Evolutionary conservation across 225 moss, liverwort and hornwort genomes (phyloP).

Genomic region (Thuidium tamariscinum): DNA sequence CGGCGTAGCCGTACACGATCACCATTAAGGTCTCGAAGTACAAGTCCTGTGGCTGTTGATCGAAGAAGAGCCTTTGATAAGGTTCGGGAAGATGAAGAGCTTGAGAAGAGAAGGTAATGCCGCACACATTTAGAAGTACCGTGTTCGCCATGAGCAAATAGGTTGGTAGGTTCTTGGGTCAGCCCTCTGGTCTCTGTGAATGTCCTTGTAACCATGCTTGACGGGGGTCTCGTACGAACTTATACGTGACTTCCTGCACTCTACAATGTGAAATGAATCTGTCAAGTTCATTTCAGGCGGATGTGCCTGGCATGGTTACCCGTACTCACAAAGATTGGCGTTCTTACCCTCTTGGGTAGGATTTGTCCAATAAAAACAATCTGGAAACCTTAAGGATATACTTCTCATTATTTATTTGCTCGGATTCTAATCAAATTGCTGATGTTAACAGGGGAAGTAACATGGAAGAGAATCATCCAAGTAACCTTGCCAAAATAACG

Average conservation of each 20-base stretch:
- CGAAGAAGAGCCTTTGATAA: slow-evolving; percentile 68
- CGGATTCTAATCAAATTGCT: slow-evolving; percentile 61
- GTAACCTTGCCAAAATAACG: slow-evolving; percentile 51
- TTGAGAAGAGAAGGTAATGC: slow-evolving; percentile 74
- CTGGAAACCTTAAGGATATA: slow-evolving; percentile 53
- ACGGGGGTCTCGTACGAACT: background rate
- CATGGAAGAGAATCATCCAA: slow-evolving; percentile 68
- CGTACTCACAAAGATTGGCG: slow-evolving; percentile 22
- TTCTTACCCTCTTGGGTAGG: slow-evolving; percentile 21
- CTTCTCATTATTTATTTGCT: slow-evolving; percentile 44
- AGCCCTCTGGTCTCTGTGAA: slow-evolving; percentile 33
- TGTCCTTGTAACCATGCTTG: slow-evolving; percentile 39
- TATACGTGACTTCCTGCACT: background rate
- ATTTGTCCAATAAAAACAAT: slow-evolving; percentile 20
- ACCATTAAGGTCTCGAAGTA: slow-evolving; percentile 60
- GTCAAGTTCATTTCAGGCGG: background rate
- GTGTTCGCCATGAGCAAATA: slow-evolving; percentile 5
- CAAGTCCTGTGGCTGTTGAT: slow-evolving; percentile 56
- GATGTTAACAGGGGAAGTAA: slow-evolving; percentile 71
- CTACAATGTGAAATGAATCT: background rate
- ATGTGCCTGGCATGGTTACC: slow-evolving; percentile 33
- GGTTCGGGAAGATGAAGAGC: slow-evolving; percentile 80
- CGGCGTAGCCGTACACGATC: slow-evolving; percentile 60
- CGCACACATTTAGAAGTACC: background rate
- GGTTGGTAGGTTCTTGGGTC: slow-evolving; percentile 6